Conservation (phyloP, 2,329 filamentous ascomycete species). For the Stemphylium vesicarium region DNA sequence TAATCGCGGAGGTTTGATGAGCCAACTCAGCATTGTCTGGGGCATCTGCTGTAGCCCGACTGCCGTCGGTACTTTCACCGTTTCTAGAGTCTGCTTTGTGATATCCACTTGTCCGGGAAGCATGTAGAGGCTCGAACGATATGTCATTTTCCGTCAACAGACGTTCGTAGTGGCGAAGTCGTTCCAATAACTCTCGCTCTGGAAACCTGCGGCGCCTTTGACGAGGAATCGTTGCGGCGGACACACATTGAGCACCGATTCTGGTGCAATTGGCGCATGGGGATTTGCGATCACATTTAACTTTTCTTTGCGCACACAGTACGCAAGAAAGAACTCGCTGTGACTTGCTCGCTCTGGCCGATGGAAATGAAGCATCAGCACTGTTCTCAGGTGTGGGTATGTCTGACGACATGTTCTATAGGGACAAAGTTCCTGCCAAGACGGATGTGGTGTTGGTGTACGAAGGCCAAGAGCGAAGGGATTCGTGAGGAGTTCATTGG, state of each 20-base stretch:
- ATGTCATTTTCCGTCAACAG: conserved; percentile 71
- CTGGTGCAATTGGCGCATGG: conserved; percentile 45
- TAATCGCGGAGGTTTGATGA: neutral
- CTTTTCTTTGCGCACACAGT: conserved; percentile 67
- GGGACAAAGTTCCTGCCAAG: neutral
- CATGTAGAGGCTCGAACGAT: conserved; percentile 68
- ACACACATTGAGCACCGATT: conserved; percentile 43
- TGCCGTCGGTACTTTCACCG: neutral
- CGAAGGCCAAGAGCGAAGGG: neutral
- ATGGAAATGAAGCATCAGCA: conserved; percentile 1
- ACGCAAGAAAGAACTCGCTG: conserved; percentile 65
- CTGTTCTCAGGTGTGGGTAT: conserved; percentile 11
- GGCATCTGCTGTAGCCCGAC: neutral
- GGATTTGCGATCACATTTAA: conserved; percentile 48
- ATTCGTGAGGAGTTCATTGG: neutral
- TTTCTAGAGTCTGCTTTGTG: conserved; percentile 6
- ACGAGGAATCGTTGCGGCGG: conserved; percentile 56
- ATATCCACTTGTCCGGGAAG: conserved; percentile 21
- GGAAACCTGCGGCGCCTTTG: conserved; percentile 68
- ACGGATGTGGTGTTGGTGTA: neutral
- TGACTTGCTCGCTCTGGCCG: conserved; percentile 28
- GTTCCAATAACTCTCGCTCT: conserved; percentile 72
- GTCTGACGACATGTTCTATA: conserved; percentile 13
- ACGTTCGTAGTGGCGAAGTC: conserved; percentile 71
- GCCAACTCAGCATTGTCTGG: neutral